These are phyloP conservation scores for Cornus suecica DNA, from an alignment of 148 eudicot genomes.

Conservation along the genomic window DNA sequence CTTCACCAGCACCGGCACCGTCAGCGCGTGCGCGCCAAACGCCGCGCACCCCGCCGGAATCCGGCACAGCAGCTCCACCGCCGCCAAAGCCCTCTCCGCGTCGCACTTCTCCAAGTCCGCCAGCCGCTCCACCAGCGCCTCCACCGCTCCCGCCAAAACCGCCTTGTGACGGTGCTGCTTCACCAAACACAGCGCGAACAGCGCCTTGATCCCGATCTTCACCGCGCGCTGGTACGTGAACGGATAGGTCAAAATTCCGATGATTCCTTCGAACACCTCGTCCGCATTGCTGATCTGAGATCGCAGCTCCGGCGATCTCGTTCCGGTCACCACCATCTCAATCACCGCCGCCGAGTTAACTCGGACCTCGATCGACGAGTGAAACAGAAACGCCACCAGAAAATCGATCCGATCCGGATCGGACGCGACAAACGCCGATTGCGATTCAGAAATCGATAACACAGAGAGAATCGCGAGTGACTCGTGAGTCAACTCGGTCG, in stretches of 20 bases:
- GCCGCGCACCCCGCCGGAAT: constrained; percentile 66
- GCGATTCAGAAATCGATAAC: constrained; percentile 27
- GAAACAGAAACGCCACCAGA: constrained; percentile 36
- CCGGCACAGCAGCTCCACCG: constrained; percentile 73
- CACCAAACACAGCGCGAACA: constrained; percentile 66
- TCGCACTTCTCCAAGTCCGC: constrained; percentile 70
- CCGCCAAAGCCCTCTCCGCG: constrained; percentile 77
- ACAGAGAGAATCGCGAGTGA: constrained; percentile 34
- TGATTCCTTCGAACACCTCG: constrained; percentile 37
- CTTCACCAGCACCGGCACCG: constrained; percentile 61
- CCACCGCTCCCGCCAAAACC: constrained; percentile 66
- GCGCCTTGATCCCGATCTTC: constrained; percentile 60
- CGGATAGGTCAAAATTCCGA: constrained; percentile 36
- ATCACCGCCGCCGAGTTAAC: constrained; percentile 58
- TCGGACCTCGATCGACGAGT: constrained; percentile 42
- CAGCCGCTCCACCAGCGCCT: constrained; percentile 47
- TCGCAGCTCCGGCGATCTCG: constrained; percentile 51
- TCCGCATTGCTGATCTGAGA: constrained; percentile 32
- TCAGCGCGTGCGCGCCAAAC: constrained; percentile 59
- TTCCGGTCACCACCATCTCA: constrained; percentile 46
- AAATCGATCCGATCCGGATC: constrained; percentile 28
- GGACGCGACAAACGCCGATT: constrained; percentile 27
- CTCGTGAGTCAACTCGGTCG: constrained; percentile 37
- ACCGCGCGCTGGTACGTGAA: constrained; percentile 47
- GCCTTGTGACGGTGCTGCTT: constrained; percentile 73